phyloP scores from a whole-genome alignment of 192 early-diverging fungal species.

The Linnemannia schmuckeri region DNA sequence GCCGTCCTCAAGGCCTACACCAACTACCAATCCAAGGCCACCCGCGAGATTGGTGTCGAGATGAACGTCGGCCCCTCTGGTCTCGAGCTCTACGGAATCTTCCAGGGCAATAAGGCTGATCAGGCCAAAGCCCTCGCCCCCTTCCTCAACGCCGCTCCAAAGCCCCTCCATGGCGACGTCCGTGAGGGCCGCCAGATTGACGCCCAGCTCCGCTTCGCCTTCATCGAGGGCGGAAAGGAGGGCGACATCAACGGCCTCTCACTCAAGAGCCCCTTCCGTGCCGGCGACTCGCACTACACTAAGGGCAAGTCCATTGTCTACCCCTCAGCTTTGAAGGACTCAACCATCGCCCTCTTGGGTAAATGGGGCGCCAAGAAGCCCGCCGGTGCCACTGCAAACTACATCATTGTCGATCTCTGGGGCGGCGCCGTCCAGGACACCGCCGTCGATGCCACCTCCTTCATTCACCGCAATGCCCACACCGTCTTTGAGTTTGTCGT shows the following conservation, averaged over 20 bases:
- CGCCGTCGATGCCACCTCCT: constrained; percentile 32
- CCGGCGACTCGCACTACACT: constrained; percentile 38
- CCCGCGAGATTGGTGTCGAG: constrained; percentile 49
- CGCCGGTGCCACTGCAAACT: constrained; percentile 28
- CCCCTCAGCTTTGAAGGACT: constrained; percentile 27
- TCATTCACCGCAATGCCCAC: constrained; percentile 51
- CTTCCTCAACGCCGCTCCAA: constrained; percentile 25
- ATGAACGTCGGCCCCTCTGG: constrained; percentile 41
- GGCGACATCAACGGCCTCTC: constrained; percentile 36
- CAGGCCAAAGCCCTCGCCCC: constrained; percentile 21
- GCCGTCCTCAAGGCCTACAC: constrained; percentile 36
- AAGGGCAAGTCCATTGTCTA: constrained; percentile 53
- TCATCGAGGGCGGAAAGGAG: neutral
- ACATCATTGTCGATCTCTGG: constrained; percentile 59
- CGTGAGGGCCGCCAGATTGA: constrained; percentile 41
- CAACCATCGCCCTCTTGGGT: constrained; percentile 33
- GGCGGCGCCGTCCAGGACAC: constrained; percentile 34
- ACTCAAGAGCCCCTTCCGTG: constrained; percentile 12
- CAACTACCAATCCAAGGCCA: constrained; percentile 17
- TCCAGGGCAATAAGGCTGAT: constrained; percentile 37
- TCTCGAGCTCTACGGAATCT: constrained; percentile 42
- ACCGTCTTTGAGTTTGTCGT: constrained; percentile 57
- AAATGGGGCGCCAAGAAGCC: constrained; percentile 31
- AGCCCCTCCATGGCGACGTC: constrained; percentile 16
- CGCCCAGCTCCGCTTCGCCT: constrained; percentile 42